A percentile compares a stretch with the other conserved stretches of the same genome.
Evolutionary conservation across 805 yeast species (phyloP).

Genomic region (Saturnispora mendoncae): DNA sequence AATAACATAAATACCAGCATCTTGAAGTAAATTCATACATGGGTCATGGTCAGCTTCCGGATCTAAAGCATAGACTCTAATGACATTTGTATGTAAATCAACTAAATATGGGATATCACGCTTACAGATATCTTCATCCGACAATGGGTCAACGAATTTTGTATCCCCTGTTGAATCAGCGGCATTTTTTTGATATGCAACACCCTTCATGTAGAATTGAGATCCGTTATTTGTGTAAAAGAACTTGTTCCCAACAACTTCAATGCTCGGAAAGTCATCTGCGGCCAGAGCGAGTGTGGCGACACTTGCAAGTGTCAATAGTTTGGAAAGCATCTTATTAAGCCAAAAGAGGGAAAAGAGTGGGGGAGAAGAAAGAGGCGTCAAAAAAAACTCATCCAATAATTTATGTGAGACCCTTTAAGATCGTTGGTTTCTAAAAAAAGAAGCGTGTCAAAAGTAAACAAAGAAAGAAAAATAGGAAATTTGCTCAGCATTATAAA

Average conservation of each 20-base stretch:
- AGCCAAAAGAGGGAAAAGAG: not conserved
- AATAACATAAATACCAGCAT: slow-evolving; percentile 86
- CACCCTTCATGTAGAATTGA: slow-evolving; percentile 81
- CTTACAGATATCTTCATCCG: slow-evolving; percentile 57
- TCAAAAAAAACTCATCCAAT: not conserved
- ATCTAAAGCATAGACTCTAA: slow-evolving; percentile 83
- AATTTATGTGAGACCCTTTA: too few species aligned
- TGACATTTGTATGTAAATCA: slow-evolving; percentile 61
- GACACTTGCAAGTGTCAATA: not conserved
- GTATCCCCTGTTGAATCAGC: slow-evolving; percentile 34
- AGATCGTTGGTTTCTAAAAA: not conserved
- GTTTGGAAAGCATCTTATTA: not conserved
- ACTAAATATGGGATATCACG: slow-evolving; percentile 76
- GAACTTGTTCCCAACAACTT: slow-evolving; percentile 65
- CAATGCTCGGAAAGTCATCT: slow-evolving; percentile 40
- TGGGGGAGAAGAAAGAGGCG: not conserved
- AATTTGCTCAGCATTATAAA: not conserved
- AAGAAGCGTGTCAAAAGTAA: not conserved
- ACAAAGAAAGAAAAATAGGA: not conserved
- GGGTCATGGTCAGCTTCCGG: slow-evolving; percentile 60
- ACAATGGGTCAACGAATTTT: slow-evolving; percentile 63
- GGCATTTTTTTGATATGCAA: slow-evolving; percentile 75
- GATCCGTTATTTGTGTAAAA: slow-evolving; percentile 62
- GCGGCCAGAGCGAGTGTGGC: slow-evolving; percentile 17
- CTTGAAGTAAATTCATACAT: slow-evolving; percentile 66